Base-by-base conservation (phyloP, 345 rosid species). In the Gossypium arboreum region DNA sequence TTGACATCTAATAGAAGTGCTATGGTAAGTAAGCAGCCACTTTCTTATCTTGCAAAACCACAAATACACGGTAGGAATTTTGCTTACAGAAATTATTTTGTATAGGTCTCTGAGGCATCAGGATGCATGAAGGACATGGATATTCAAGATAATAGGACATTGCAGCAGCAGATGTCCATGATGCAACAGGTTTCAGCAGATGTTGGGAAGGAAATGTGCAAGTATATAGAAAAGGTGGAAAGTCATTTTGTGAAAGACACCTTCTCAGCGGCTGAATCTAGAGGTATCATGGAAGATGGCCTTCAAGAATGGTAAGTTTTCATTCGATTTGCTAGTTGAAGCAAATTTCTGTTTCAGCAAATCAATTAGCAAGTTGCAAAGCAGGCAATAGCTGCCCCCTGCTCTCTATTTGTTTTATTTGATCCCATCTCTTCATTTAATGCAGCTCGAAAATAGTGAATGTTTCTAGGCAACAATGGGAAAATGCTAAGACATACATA, bases 31-130 rank as follows among this genome's bases (percentile, higher is more conserved):
- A 57, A 17, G 16, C 44, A 16, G 74, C 58, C 27, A 17, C 47
- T 43, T 75, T 29, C 25, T 11, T 29, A 61, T 29, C 10, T 47
- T 59, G 17, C 44, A 44, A 60, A n/a, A 34, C 44, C 51, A 34
- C n/a, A 50, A 17, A 29, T 64, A 25, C 9, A 11, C 61, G 16
- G 24, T 43, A 54, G 74, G 12, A 11, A 74, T 56, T 52, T 57
- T 56, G 58, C 60, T 75, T 77, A 73, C 44, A 29, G 25, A 70
- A 10, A 41, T 22, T 22, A 50, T 67, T 71, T 57, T 25, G 56
- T 47, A 5, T 66, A 92, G 98, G 90, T 94, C 56, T 80, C 86
- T 17, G 88, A 90, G 80, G 92, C 88, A 71, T 84, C 97, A 76
- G 82, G 78, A 29, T 75, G 67, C 72, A 84, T 91, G 78, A 77